Conservation (phyloP, 768 basidiomycete genomes). For the Boletus vermiculosoides region DNA sequence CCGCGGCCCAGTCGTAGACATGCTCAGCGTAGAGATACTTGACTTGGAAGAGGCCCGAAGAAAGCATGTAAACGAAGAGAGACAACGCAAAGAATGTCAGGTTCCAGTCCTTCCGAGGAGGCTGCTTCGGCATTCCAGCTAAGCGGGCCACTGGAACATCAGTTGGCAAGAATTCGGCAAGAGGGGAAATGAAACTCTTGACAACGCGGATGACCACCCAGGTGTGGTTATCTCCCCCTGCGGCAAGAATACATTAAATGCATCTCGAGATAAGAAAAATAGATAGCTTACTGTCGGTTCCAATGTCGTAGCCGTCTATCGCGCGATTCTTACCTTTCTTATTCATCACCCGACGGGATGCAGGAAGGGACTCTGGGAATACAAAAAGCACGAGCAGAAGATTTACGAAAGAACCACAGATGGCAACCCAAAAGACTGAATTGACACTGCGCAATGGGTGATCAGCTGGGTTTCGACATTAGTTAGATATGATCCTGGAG, state of each 20-base stretch:
- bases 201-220: constrained; percentile 30
- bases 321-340: constrained; percentile 33
- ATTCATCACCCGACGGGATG: constrained; percentile 27
- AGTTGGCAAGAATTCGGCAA: constrained; percentile 67
- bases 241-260: background rate
- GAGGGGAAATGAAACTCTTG: constrained; percentile 55
- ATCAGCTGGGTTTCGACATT: constrained; percentile 15
- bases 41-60: constrained; percentile 68
- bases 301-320: constrained; percentile 10
- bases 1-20: constrained; percentile 65
- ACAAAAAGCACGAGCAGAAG: constrained; percentile 60
- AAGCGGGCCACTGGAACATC: constrained; percentile 40
- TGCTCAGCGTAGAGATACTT: constrained; percentile 81
- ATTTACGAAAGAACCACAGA: constrained; percentile 44
- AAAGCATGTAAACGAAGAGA: constrained; percentile 62
- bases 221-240: constrained; percentile 1
- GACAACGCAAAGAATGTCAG: constrained; percentile 65
- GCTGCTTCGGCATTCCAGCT: constrained; percentile 62
- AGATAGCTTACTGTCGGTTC: constrained; percentile 10
- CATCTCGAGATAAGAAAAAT: background rate
- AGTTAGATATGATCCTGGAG: constrained; percentile 8
- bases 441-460: constrained; percentile 41
- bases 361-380: constrained; percentile 54
- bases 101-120: constrained; percentile 64
- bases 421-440: constrained; percentile 54